Base-by-base conservation (phyloP, 768 basidiomycete species). In the Fomitopsis pulvina region DNA sequence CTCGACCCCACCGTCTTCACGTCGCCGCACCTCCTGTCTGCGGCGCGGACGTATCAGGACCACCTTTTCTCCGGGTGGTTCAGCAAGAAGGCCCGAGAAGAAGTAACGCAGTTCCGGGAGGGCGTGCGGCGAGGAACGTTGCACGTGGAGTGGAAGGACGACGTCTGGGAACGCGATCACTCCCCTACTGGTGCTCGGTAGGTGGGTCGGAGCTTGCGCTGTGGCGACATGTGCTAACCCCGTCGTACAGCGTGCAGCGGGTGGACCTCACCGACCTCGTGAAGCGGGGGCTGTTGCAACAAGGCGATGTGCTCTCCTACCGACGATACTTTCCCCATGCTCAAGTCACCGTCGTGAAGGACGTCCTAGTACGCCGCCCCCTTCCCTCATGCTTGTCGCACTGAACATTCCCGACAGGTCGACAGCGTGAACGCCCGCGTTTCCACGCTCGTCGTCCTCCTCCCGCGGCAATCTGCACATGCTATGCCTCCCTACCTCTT, bases 101-200 rank as follows among this genome's bases (percentile, higher is more conserved):
- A 72, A 48, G 67, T 80, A 9, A 52, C 59, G 22, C 62, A 69
- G 52, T 81, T 74, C 58, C 51, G 69, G 39, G 63, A 66, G 14
- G 78, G 75, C 16, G 67, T 80, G 20, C 53, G 55, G 2, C 58
- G 67, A 12, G 80, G 80, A 1, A 71, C 66, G 7, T 48, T 79
- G 28, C 72, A 78, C 26, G 80, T 74, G 11, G 71, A 77, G 32
- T 82, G 80, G 79, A 84, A 84, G 57, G 81, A 84, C 57, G 77
- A 82, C 28, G 71, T 68, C 28, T 84, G 81, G 81, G 72, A 72
- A 42, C 63, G 61, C 32, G 72, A 75, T 4, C 73, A 79, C 47
- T 59, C 32, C 45, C 51, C 45, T 22, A 25, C 12, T 18, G 41
- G 30, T 40, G 45, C 16, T n/a, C 29, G 44, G 39, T 50, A 34